Base-by-base conservation (phyloP, 306 rosid genomes). In the Vigna trinervia region DNA sequence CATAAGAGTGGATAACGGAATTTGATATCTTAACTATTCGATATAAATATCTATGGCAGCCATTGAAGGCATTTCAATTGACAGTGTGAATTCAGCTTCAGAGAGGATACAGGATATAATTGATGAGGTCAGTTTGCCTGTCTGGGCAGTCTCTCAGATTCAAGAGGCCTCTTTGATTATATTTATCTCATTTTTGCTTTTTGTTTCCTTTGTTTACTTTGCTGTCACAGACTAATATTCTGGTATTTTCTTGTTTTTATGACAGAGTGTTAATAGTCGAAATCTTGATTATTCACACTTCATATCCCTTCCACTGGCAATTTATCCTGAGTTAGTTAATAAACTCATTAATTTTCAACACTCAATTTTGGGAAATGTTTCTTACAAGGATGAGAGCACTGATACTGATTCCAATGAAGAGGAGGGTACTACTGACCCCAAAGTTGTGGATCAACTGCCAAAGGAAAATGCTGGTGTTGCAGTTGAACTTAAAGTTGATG, bases 221-320 rank as follows among this genome's bases (percentile, higher is more conserved):
- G 23, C 58, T 5, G 23, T 80, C 75, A 58, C 52, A 62, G 52
- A 48, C 66, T 67, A 70, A 8, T 17, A 50, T 69, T 86, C 11
- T 63, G 48, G 13, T 77, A 32, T 79, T 79, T 71, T 54, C 68
- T 69, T 73, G 79, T 83, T 72, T 74, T 62, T 47, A 39, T 56
- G 75, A 64, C 96, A 92, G 98, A 80, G 79, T 12, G 93, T 90
- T 45, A 89, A 77, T 14, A 89, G 98, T 84, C 88, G 88, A 36
- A 89, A 46, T 86, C 92, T 95, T 59, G 95, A 90, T 82, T 95
- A 92, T 78, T 90, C 96, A 23, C 97, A 95, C 86, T 92, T 95
- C 81, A 84, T 95, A 85, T 95, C 98, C 56, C 96, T 95, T 81
- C 97, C 97, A n/a, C 74, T 92, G 87, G 98, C 98, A 71, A 82